Evolutionary conservation across 2,329 filamentous ascomycete genomes (phyloP).

Genomic region (Hysterium pulicare): DNA sequence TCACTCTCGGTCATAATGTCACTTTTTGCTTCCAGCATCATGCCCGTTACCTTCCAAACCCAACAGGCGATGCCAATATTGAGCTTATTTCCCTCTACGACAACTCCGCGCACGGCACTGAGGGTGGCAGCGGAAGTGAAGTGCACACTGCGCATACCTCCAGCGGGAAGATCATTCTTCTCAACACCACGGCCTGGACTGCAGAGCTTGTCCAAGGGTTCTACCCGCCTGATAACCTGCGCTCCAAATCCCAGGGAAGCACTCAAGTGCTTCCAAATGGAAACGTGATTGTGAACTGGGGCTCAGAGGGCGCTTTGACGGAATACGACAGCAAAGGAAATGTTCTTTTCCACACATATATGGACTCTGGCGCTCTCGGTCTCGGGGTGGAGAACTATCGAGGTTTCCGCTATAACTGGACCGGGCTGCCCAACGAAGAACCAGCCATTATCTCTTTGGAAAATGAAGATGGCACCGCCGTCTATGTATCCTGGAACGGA

Average conservation of each 20-base stretch:
- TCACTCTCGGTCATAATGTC: conserved; percentile 14
- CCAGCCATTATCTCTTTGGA: conserved; percentile 17
- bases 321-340: conserved; percentile 44
- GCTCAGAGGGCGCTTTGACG: conserved; percentile 48
- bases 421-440: conserved; percentile 17
- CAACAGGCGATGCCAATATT: conserved; percentile 8
- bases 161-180: conserved; percentile 19
- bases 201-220: conserved; percentile 17
- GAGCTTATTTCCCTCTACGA: conserved; percentile 34
- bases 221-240: conserved; percentile 27
- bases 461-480: conserved; percentile 19
- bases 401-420: conserved; percentile 31
- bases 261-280: conserved; percentile 42
- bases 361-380: conserved; percentile 17
- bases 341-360: conserved; percentile 41
- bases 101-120: conserved; percentile 25
- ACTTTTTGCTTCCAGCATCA: conserved; percentile 46
- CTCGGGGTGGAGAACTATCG: conserved; percentile 40
- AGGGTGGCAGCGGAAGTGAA: conserved; percentile 47
- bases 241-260: conserved; percentile 41
- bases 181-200: conserved; percentile 14
- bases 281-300: conserved; percentile 50
- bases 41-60: conserved; percentile 40
- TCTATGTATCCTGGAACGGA: conserved; percentile 32
- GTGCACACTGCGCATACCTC: conserved; percentile 18